Base-by-base conservation (phyloP, 805 yeast species). In the Sungouiella thailandica region DNA sequence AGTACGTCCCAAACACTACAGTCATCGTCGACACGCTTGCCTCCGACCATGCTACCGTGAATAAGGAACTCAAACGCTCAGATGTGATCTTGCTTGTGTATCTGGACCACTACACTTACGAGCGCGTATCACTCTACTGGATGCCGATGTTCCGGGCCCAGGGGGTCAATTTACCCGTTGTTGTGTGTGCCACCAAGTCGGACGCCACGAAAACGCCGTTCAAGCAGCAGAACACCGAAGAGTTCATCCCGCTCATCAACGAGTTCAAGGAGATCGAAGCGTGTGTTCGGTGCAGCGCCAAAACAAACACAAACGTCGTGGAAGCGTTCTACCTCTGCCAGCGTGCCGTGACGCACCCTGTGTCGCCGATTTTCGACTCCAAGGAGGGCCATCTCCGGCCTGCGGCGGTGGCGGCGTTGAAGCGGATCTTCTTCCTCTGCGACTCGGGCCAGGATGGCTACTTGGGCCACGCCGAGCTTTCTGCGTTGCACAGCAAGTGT, bases 241-340 rank as follows among this genome's bases (percentile, higher is more conserved):
- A 93, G 49, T 81, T 89, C 60, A 70, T 86, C 4, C 95, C 96
- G 0, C 65, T 90, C 23, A 63, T 89, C 53, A 78, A 85, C 49
- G 97, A 93, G 52, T 93, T 83, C 61, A 90, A 93, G 55, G 97
- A 93, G 50, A 83, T 90, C 15, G 97, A 89, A 53, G 82, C 95
- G 0, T 90, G 97, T 47, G 78, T 93, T 18, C 69, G 95, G 37
- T 80, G 94, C 46, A 83, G 94, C 47, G 96, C 97, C 2, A 82
- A 80, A 47, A 74, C 74, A n/a, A 81, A 80, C 43, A 72, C 78
- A 46, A 89, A 93, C 53, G 89, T 90, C 10, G 88, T 82, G 43
- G 96, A 90, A 55, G 88, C 93, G 1, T 89, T 89, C 46, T 93
- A 93, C 56, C 64, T 93, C 11, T 93, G 99, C 50, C 96, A 89